These are phyloP conservation scores for Ceratobasidium sp. DNA, from an alignment of 1,284 basidiomycete species.

Conservation along the genomic window DNA sequence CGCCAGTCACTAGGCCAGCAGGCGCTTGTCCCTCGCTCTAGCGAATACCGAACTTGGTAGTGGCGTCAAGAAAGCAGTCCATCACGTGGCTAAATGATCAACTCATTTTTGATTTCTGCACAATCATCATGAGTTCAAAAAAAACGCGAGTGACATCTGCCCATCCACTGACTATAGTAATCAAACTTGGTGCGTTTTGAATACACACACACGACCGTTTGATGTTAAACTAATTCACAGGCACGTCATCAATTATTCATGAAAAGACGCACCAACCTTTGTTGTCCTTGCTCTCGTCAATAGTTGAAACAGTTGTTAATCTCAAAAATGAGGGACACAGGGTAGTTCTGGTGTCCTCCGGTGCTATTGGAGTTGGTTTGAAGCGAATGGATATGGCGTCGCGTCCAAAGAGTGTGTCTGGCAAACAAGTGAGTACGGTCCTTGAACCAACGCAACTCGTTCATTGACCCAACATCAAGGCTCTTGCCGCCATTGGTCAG, in stretches of 20 bases:
- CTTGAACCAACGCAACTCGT: neutral
- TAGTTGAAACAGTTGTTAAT: constrained; percentile 88
- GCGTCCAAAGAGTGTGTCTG: constrained; percentile 81
- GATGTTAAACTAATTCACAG: constrained; percentile 53
- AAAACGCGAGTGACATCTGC: constrained; percentile 15
- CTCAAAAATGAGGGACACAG: constrained; percentile 84
- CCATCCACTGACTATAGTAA: constrained; percentile 67
- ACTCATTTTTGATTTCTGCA: constrained; percentile 25
- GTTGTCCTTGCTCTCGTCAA: constrained; percentile 84
- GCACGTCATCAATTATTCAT: constrained; percentile 92
- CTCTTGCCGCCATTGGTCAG: constrained; percentile 95
- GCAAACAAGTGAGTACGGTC: constrained; percentile 74
- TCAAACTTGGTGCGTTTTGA: constrained; percentile 73
- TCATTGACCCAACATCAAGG: constrained; percentile 56
- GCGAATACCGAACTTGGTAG: neutral
- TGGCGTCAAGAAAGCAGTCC: neutral
- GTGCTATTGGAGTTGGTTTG: constrained; percentile 93
- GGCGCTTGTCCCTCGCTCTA: no score
- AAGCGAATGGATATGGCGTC: constrained; percentile 86
- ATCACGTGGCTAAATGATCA: constrained; percentile 28
- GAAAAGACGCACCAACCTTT: constrained; percentile 88
- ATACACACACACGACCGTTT: constrained; percentile 41
- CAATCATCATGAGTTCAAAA: constrained; percentile 31
- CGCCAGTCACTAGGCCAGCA: no score
- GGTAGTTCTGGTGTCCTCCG: constrained; percentile 93